Base-by-base conservation (phyloP, 2,329 filamentous ascomycete genomes). In the Penicillium brasilianum region DNA sequence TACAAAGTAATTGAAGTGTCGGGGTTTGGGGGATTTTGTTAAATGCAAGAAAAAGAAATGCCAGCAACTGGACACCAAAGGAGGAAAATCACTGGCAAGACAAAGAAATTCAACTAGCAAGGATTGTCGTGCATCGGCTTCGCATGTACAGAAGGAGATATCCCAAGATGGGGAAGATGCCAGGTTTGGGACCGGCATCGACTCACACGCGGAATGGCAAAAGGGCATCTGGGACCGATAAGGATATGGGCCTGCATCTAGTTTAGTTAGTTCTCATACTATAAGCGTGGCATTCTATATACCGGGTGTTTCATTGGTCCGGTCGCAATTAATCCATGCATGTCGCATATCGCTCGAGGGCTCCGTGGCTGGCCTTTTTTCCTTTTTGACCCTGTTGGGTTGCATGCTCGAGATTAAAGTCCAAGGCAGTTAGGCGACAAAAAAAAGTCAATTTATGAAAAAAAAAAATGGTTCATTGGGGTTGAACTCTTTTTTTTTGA, bases 301-400 rank as follows among this genome's bases (percentile, higher is more conserved):
- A 59, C 62, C 28, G 37, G 61, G 57, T 44, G 18, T 1, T 8
- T 54, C 41, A 67, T 69, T 69, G 61, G 67, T 48, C 28, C 20
- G n/a, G 28, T 30, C 25, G 34, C 20, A 18, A 28, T 14, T 36
- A 52, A 37, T 52, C 28, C 56, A 59, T 64, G 59, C 59, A 63
- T 53, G 54, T 46, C 48, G 58, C 55, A 62, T 57, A 32, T 28
- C 50, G 59, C 43, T 39, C 36, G 52, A 6, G 50, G 30, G 54
- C 22, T 63, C 57, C 32, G 57, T 63, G 65, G 63, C 57, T 61
- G 43, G 49, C 48, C 41, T 57, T 37, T 28, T 28, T 28, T 57
- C 32, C 6, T 28, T 28, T 53, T 46, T 36, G 46, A 48, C 28
- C 55, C 39, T 30, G 37, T 32, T 36, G 48, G 22, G 43, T 60